Evolutionary conservation across 805 yeast genomes (phyloP).

Genomic region (Hanseniaspora pseudoguilliermondii): DNA sequence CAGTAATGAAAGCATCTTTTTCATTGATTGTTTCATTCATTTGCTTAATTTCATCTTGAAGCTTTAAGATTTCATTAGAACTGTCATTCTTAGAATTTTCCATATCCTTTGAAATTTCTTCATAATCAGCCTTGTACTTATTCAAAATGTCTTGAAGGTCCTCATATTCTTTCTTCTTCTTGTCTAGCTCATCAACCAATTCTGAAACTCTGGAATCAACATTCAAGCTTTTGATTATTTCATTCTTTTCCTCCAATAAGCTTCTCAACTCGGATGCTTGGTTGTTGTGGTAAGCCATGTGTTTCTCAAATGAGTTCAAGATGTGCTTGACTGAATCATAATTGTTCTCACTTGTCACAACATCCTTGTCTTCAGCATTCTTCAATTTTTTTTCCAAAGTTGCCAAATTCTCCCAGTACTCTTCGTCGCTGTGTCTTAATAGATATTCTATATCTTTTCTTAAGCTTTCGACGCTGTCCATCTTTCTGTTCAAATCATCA

Average conservation of each 20-base stretch:
- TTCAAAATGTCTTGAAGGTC: neutral
- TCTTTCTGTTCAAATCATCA: neutral
- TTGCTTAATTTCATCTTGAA: neutral
- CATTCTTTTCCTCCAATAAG: slow-evolving; percentile 8
- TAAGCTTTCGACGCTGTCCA: neutral
- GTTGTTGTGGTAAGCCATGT: slow-evolving; percentile 4
- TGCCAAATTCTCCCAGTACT: slow-evolving; percentile 10
- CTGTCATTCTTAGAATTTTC: neutral
- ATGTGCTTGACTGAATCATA: neutral
- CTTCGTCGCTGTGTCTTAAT: slow-evolving; percentile 9
- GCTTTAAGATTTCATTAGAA: neutral
- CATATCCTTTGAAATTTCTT: neutral
- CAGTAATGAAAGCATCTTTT: neutral
- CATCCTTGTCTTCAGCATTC: neutral
- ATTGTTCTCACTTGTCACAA: neutral
- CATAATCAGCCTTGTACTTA: neutral
- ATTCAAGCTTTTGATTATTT: slow-evolving; percentile 15
- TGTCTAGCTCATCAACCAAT: slow-evolving; percentile 5
- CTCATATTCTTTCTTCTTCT: slow-evolving; percentile 6
- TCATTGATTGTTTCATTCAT: neutral
- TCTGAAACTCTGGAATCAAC: slow-evolving; percentile 4
- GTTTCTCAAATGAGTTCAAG: slow-evolving; percentile 7
- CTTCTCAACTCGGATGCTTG: slow-evolving; percentile 8
- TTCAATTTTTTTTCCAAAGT: slow-evolving; percentile 3
- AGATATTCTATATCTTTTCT: slow-evolving; percentile 11